A percentile compares a stretch with the other conserved stretches of the same genome.
These are phyloP conservation scores for Tilletia horrida DNA, from an alignment of 1,284 basidiomycete species.

Conservation along the genomic window DNA sequence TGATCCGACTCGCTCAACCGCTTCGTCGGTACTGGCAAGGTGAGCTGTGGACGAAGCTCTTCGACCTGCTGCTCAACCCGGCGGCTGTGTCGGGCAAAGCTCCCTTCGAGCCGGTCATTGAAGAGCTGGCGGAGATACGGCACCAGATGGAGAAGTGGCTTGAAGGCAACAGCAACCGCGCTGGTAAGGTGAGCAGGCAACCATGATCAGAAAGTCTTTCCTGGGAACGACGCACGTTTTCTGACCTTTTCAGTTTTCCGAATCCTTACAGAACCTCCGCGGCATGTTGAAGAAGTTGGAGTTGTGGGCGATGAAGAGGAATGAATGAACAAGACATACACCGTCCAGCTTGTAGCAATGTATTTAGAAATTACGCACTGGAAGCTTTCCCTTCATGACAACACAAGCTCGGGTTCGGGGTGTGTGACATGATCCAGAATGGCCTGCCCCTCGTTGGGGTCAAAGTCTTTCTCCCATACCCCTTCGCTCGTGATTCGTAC, in stretches of 20 bases:
- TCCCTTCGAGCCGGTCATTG: conserved; percentile 63
- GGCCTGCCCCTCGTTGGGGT: too few relatives aligned
- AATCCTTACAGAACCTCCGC: conserved; percentile 37
- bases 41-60: conserved; percentile 78
- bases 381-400: too few relatives aligned
- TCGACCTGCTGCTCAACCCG: conserved; percentile 77
- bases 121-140: conserved; percentile 67
- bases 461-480: too few relatives aligned
- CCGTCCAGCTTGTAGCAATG: too few relatives aligned
- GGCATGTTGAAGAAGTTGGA: conserved; percentile 50
- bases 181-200: conserved; percentile 67
- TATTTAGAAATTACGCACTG: too few relatives aligned
- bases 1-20: conserved; percentile 59
- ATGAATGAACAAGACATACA: not conserved
- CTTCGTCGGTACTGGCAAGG: conserved; percentile 95
- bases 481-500: too few relatives aligned
- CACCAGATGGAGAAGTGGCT: conserved; percentile 84
- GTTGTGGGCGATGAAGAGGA: conserved; percentile 45
- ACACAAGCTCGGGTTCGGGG: too few relatives aligned
- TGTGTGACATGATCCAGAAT: too few relatives aligned
- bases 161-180: conserved; percentile 65
- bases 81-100: not conserved
- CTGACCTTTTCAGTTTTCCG: not conserved
- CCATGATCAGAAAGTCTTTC: not conserved
- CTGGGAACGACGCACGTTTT: not conserved